Evolutionary conservation across 1,284 basidiomycete genomes (phyloP).

Genomic region (Thecaphora frezii): DNA sequence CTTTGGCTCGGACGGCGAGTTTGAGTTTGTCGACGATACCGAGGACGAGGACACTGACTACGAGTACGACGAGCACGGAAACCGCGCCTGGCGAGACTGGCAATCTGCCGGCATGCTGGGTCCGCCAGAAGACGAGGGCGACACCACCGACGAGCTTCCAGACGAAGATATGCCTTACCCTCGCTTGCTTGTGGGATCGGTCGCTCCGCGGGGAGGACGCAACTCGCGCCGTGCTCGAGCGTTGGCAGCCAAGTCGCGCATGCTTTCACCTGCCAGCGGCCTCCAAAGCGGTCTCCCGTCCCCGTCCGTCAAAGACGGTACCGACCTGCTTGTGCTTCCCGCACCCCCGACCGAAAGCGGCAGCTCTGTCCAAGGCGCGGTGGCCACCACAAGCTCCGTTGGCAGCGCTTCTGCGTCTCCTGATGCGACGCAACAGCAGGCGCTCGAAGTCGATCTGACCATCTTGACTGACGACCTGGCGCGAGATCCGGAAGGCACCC

Average conservation of each 20-base stretch:
- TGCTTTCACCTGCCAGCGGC: slow-evolving; percentile 37
- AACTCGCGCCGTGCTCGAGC: slow-evolving; percentile 52
- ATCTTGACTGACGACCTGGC: slow-evolving; percentile 43
- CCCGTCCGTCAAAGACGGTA: slow-evolving; percentile 10
- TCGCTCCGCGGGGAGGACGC: slow-evolving; percentile 53
- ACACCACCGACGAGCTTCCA: slow-evolving; percentile 57
- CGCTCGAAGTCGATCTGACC: slow-evolving; percentile 37
- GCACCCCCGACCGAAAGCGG: too few relatives aligned
- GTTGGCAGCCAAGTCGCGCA: slow-evolving; percentile 50
- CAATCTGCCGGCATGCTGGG: slow-evolving; percentile 15
- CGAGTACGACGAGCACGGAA: slow-evolving; percentile 30
- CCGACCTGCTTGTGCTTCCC: neutral
- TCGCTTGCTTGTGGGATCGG: slow-evolving; percentile 53
- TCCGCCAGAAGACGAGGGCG: slow-evolving; percentile 48
- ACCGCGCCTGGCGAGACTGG: slow-evolving; percentile 15
- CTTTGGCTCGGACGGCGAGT: slow-evolving; percentile 58
- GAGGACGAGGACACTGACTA: slow-evolving; percentile 49
- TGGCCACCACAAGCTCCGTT: neutral
- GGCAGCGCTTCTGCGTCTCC: neutral
- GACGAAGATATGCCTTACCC: slow-evolving; percentile 59
- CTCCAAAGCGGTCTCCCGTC: slow-evolving; percentile 24
- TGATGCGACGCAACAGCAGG: neutral
- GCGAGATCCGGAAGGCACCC: slow-evolving; percentile 37
- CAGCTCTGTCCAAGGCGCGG: neutral
- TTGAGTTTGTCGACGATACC: slow-evolving; percentile 56